Evolutionary conservation across 768 basidiomycete species (phyloP).

Genomic region (Cystobasidium ongulense): DNA sequence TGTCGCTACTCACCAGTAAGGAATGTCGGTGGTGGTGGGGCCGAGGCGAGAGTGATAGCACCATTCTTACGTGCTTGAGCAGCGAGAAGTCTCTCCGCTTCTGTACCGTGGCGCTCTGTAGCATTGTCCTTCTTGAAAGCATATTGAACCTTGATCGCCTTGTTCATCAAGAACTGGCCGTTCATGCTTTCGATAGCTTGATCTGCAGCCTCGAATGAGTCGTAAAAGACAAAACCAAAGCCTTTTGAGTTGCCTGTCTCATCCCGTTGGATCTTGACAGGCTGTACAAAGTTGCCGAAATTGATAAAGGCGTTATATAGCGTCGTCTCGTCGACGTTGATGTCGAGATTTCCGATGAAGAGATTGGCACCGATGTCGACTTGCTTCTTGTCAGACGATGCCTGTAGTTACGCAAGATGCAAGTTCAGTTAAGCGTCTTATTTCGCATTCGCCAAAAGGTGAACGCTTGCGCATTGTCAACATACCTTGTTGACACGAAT

Average conservation of each 20-base stretch:
- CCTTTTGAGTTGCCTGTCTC: constrained; percentile 79
- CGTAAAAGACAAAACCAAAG: constrained; percentile 94
- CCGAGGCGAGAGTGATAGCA: constrained; percentile 22
- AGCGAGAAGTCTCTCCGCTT: constrained; percentile 90
- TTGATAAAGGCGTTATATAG: constrained; percentile 92
- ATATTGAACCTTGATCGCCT: constrained; percentile 92
- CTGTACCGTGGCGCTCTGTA: constrained; percentile 91
- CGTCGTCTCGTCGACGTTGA: constrained; percentile 84
- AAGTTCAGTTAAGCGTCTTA: not conserved
- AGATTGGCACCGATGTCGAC: constrained; percentile 95
- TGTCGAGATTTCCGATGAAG: constrained; percentile 91
- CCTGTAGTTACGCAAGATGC: constrained; percentile 51
- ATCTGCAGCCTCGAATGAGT: constrained; percentile 94
- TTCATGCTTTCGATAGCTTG: constrained; percentile 96
- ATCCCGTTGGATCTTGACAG: constrained; percentile 85
- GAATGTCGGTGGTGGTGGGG: constrained; percentile 20
- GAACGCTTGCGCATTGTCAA: too few relatives aligned
- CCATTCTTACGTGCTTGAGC: constrained; percentile 94
- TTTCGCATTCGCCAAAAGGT: too few relatives aligned
- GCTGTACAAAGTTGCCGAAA: constrained; percentile 84
- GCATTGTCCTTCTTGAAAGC: constrained; percentile 99
- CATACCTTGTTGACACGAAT: constrained; percentile 93
- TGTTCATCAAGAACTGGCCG: constrained; percentile 95
- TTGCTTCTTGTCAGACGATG: constrained; percentile 95
- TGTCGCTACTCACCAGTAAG: constrained; percentile 21